Conservation (phyloP, 2,329 filamentous ascomycete genomes). For the Drechmeria coniospora region DNA sequence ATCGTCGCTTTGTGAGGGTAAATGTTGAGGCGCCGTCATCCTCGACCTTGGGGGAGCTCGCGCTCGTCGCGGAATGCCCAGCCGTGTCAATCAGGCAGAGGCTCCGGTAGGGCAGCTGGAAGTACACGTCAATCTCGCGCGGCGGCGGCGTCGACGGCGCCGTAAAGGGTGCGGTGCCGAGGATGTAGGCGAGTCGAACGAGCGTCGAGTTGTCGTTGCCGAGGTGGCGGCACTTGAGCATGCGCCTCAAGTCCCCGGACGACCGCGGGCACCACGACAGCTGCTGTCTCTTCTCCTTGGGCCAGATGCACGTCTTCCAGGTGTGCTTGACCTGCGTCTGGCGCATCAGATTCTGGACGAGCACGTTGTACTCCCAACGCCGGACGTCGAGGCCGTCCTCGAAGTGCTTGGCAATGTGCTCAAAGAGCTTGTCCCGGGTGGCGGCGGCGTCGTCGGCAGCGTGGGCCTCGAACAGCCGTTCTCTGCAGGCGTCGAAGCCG, state of each 20-base stretch:
- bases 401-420: constrained; percentile 31
- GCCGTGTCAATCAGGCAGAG: constrained; percentile 20
- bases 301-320: constrained; percentile 30
- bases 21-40: constrained; percentile 13
- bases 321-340: constrained; percentile 26
- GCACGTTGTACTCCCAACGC: constrained; percentile 27
- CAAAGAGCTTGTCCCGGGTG: constrained; percentile 28
- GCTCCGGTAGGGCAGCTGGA: constrained; percentile 20
- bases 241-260: constrained; percentile 26
- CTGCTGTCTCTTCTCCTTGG: constrained; percentile 25
- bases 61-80: constrained; percentile 10
- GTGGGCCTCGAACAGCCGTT: constrained; percentile 25
- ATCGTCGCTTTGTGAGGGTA: constrained; percentile 12
- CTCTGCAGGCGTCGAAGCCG: constrained; percentile 25
- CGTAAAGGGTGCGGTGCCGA: constrained; percentile 25
- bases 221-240: constrained; percentile 28
- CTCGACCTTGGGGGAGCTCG: constrained; percentile 13
- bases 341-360: constrained; percentile 28
- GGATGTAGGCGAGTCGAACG: constrained; percentile 27
- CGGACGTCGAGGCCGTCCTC: constrained; percentile 25
- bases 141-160: constrained; percentile 20
- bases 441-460: constrained; percentile 19
- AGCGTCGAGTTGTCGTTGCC: constrained; percentile 23
- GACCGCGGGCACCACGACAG: constrained; percentile 25
- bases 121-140: constrained; percentile 22